phyloP scores from a whole-genome alignment of 176 grass and related monocot species.

The Hyparrhenia diplandra region DNA sequence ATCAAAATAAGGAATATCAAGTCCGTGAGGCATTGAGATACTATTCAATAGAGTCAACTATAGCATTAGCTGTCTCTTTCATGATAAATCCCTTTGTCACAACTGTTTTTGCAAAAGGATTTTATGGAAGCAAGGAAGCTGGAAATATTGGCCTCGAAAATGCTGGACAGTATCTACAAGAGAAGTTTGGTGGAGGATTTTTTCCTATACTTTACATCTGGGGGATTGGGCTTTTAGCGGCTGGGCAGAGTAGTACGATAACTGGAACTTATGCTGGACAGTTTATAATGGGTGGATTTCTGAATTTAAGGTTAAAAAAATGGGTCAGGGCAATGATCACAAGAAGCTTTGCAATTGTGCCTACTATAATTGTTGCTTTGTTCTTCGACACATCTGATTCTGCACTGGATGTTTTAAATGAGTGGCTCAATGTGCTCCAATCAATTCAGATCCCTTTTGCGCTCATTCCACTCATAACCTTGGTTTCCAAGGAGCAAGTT shows the following conservation, averaged over 20 bases:
- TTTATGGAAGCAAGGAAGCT: conserved; percentile 82
- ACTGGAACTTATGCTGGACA: conserved; percentile 98
- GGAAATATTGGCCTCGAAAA: conserved; percentile 88
- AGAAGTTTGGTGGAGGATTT: conserved; percentile 79
- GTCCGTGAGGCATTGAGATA: conserved; percentile 94
- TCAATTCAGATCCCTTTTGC: conserved; percentile 98
- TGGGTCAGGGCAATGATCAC: conserved; percentile 91
- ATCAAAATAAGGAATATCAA: conserved; percentile 76
- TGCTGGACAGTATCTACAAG: conserved; percentile 84
- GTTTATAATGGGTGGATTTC: conserved; percentile 99
- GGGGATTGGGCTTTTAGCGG: conserved; percentile 86
- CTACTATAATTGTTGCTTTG: conserved; percentile 83
- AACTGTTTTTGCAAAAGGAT: conserved; percentile 89
- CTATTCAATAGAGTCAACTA: conserved; percentile 93
- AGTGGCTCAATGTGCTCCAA: conserved; percentile 97
- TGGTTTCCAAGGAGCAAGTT: conserved; percentile 86
- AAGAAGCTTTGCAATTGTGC: conserved; percentile 86
- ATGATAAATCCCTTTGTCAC: conserved; percentile 96
- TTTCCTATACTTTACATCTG: conserved; percentile 96
- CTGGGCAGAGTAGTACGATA: conserved; percentile 94
- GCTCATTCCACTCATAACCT: conserved; percentile 80
- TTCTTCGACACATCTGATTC: conserved; percentile 81
- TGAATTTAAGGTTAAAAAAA: conserved; percentile 88
- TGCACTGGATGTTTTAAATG: conserved; percentile 85
- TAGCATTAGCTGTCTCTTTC: conserved; percentile 76